Evolutionary conservation across 306 rosid genomes (phyloP), one percentile per base, ranked within the genome.

Genomic region (Quercus rubra): DNA sequence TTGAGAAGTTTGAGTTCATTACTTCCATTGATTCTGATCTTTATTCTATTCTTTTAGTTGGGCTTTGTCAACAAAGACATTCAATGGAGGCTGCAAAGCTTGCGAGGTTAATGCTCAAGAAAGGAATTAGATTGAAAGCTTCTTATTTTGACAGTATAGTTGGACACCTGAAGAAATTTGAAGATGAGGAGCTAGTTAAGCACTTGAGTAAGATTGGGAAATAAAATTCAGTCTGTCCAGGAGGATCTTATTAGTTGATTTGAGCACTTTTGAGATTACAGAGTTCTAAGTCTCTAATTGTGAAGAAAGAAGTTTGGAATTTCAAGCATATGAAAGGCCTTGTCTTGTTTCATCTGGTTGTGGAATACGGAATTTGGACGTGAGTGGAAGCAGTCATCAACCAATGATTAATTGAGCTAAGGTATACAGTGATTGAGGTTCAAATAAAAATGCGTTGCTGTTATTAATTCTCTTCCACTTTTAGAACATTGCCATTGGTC

Each of bases 1-100:
- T 92, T 76, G 91, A 86, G 77, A 86, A 86, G 79, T 71, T 63
- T 58, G 89, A 88, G 77, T 87, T 79, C 74, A 55, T 81, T 38
- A 58, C 86, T 55, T 84, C 93, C 56, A 83, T 94, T 74, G 97
- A 92, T 62, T 79, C 91, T 62, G 91, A 89, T 75, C 74, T 87
- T 70, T 91, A 87, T 84, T 85, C 86, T 55, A 74, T 86, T 79
- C 88, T 94, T 79, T 77, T 92, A 79, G 70, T 78, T 73, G 92
- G 93, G 18, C 97, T 91, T 74, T 94, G 89, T 85, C 82, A 72
- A 59, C 85, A 79, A 51, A 79, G 62, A 58, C 87, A 88, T 80
- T 62, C 67, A 33, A 68, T 21, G 21, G 95, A 94, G 79, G 97
- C 97, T 23, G 83, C 77, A 17, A 84, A 84, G 85, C 87, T 92